Evolutionary conservation across 2,329 filamentous ascomycete species (phyloP).

Genomic region (Pseudogymnoascus sp.): DNA sequence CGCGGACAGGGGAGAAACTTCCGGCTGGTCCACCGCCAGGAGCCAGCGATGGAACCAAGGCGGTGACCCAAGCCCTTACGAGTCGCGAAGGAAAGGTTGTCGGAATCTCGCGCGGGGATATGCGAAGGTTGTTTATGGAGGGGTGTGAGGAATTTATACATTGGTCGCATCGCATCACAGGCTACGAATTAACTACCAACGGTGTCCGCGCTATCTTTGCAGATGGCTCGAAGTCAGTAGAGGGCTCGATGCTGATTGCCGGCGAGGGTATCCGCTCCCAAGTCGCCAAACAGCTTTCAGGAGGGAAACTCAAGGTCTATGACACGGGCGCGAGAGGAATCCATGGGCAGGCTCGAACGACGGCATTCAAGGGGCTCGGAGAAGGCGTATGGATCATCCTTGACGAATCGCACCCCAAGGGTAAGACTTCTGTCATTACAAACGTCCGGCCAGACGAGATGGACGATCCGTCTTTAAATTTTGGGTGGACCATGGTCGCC

Average conservation of each 20-base stretch:
- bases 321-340: constrained; percentile 58
- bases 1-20: constrained; percentile 42
- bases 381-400: constrained; percentile 54
- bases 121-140: constrained; percentile 50
- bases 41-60: constrained; percentile 23
- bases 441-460: constrained; percentile 54
- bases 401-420: constrained; percentile 41
- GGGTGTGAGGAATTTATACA: constrained; percentile 48
- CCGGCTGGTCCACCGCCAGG: constrained; percentile 17
- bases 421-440: constrained; percentile 49
- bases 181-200: constrained; percentile 47
- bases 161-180: constrained; percentile 48
- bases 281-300: constrained; percentile 51
- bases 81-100: constrained; percentile 52
- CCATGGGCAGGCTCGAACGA: constrained; percentile 55
- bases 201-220: constrained; percentile 52
- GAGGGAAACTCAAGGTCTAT: constrained; percentile 51
- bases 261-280: constrained; percentile 57
- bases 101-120: constrained; percentile 55
- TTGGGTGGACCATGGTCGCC: constrained; percentile 58
- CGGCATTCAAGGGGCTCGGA: constrained; percentile 52
- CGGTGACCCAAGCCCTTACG: constrained; percentile 29
- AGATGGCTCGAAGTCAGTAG: constrained; percentile 50
- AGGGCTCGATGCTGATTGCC: constrained; percentile 51
- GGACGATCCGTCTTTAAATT: constrained; percentile 47